Percentiles rank a stretch among this genome's conserved stretches.
phyloP scores from a whole-genome alignment of 768 basidiomycete species.

The Lentinula sp. region DNA sequence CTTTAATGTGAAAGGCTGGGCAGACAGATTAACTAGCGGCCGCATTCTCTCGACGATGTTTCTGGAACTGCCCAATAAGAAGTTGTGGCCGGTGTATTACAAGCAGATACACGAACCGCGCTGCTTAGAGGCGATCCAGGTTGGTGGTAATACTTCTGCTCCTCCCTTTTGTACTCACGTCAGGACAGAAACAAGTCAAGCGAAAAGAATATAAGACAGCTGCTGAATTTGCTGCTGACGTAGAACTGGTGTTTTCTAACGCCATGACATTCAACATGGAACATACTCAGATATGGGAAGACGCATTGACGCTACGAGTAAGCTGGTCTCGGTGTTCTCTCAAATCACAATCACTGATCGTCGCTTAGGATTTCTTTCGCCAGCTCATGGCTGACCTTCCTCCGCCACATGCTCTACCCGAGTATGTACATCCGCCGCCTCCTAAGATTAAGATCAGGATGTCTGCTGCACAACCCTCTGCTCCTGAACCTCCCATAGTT shows the following conservation, averaged over 20 bases:
- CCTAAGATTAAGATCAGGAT: slow-evolving; percentile 64
- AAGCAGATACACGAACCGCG: slow-evolving; percentile 73
- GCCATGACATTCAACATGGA: slow-evolving; percentile 87
- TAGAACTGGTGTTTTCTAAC: slow-evolving; percentile 87
- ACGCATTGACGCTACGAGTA: slow-evolving; percentile 64
- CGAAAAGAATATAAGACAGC: slow-evolving; percentile 68
- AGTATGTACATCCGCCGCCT: slow-evolving; percentile 44
- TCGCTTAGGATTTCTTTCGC: slow-evolving; percentile 60
- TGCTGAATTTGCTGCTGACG: slow-evolving; percentile 75
- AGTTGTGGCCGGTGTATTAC: slow-evolving; percentile 77
- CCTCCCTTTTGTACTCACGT: neutral
- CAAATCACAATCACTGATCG: slow-evolving; percentile 1
- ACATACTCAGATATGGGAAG: slow-evolving; percentile 77
- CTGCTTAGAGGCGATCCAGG: slow-evolving; percentile 72
- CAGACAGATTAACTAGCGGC: slow-evolving; percentile 37
- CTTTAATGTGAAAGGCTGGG: neutral
- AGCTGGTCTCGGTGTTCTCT: slow-evolving; percentile 12
- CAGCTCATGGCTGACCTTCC: slow-evolving; percentile 77
- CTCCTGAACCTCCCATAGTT: slow-evolving; percentile 16
- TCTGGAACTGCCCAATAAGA: slow-evolving; percentile 78
- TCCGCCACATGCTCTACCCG: slow-evolving; percentile 52
- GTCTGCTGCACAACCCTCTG: slow-evolving; percentile 47
- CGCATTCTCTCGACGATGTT: slow-evolving; percentile 67
- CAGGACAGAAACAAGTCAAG: slow-evolving; percentile 67
- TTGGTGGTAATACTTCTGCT: slow-evolving; percentile 30